phyloP scores from a whole-genome alignment of 768 basidiomycete genomes.

The Phanerochaete carnosa region DNA sequence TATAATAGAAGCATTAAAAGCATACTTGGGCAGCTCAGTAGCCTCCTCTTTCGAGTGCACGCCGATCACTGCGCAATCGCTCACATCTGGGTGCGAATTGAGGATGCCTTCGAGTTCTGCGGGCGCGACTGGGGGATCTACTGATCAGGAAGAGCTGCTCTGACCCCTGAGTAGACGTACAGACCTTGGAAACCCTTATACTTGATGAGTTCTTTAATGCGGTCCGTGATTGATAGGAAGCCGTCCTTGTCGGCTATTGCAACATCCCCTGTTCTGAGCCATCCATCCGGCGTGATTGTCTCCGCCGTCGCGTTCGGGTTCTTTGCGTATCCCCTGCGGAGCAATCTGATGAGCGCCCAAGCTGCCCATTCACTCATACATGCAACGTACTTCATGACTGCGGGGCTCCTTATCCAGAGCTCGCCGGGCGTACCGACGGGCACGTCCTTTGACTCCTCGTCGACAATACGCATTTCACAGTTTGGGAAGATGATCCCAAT shows the following conservation, averaged over 20 bases:
- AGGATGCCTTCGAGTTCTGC: constrained; percentile 81
- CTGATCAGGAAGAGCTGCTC: constrained; percentile 1
- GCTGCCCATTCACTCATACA: not conserved
- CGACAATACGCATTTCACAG: constrained; percentile 69
- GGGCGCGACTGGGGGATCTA: constrained; percentile 58
- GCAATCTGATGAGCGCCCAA: not conserved
- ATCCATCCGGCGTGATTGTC: constrained; percentile 35
- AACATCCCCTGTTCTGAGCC: constrained; percentile 47
- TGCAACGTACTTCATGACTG: constrained; percentile 59
- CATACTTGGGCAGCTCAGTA: constrained; percentile 66
- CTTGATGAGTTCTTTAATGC: constrained; percentile 29
- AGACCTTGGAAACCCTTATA: constrained; percentile 28
- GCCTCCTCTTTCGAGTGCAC: constrained; percentile 61
- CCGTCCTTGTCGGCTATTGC: constrained; percentile 32
- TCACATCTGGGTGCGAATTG: constrained; percentile 67
- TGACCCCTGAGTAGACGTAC: not conserved
- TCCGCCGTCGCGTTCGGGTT: constrained; percentile 36
- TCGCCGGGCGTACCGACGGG: constrained; percentile 63
- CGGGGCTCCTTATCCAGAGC: constrained; percentile 76
- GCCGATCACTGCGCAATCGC: constrained; percentile 81
- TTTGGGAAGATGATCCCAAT: constrained; percentile 71
- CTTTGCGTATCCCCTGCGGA: constrained; percentile 16
- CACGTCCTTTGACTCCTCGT: constrained; percentile 54
- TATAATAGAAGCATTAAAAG: constrained; percentile 33
- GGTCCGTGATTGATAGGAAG: constrained; percentile 34